phyloP scores from a whole-genome alignment of 768 basidiomycete species.

The Mycena vulgaris region DNA sequence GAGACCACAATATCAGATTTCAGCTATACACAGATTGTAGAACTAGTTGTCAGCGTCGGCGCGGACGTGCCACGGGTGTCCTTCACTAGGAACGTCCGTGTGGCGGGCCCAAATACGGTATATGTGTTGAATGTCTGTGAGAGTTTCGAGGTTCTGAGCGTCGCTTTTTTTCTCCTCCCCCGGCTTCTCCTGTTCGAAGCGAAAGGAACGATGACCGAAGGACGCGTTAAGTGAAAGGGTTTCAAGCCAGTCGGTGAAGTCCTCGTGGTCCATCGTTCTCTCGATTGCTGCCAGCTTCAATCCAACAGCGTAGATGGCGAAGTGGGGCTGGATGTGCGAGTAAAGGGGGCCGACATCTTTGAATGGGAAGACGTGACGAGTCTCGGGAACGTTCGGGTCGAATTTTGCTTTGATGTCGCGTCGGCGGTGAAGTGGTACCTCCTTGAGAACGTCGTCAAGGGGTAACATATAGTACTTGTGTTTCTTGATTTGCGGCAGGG shows the following conservation, averaged over 20 bases:
- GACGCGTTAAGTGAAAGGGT: neutral
- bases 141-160: neutral
- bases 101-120: neutral
- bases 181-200: no score
- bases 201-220: neutral
- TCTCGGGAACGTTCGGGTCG: neutral
- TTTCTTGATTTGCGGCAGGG: neutral
- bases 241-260: neutral
- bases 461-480: constrained; percentile 4
- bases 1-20: no score
- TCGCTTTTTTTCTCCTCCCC: neutral
- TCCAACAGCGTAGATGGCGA: constrained; percentile 6
- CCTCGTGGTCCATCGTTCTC: neutral
- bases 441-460: neutral
- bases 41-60: no score
- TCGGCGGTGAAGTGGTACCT: neutral
- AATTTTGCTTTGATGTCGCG: neutral
- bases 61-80: no score
- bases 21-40: no score
- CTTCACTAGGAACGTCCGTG: no score
- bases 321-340: constrained; percentile 9
- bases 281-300: neutral
- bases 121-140: neutral
- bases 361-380: neutral
- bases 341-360: neutral